These are phyloP conservation scores for Physcomitrellopsis africana DNA, from an alignment of 225 moss, liverwort and hornwort genomes.

Conservation along the genomic window DNA sequence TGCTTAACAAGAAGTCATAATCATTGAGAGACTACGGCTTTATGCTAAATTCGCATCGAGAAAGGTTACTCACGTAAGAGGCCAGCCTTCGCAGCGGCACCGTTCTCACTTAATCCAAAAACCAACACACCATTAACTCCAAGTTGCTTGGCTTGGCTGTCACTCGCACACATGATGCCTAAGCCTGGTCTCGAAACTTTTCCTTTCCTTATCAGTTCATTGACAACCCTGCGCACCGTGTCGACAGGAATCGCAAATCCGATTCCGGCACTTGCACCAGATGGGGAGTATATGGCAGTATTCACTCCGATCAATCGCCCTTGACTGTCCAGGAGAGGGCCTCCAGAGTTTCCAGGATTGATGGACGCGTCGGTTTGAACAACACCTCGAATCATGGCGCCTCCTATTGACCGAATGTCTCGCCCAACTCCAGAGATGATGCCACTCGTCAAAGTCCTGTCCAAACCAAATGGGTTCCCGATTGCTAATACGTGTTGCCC, in stretches of 20 bases:
- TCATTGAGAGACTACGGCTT: not conserved
- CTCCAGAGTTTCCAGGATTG: constrained; percentile 68
- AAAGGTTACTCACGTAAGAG: constrained; percentile 48
- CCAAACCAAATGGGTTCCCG: constrained; percentile 65
- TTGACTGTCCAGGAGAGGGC: constrained; percentile 58
- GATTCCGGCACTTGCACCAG: constrained; percentile 61
- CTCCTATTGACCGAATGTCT: constrained; percentile 64
- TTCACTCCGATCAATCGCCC: constrained; percentile 67
- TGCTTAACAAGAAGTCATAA: not conserved
- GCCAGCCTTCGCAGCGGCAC: constrained; percentile 61
- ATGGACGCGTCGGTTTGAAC: constrained; percentile 71
- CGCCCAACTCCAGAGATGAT: constrained; percentile 70
- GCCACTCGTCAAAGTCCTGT: constrained; percentile 63
- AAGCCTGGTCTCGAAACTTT: constrained; percentile 63
- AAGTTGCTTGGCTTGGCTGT: constrained; percentile 61
- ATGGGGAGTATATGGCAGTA: constrained; percentile 65
- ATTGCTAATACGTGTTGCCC: constrained; percentile 68
- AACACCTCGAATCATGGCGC: constrained; percentile 52
- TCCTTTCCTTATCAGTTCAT: constrained; percentile 58
- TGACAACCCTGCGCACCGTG: constrained; percentile 62
- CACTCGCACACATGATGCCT: constrained; percentile 60
- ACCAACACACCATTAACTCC: constrained; percentile 60
- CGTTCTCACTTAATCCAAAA: constrained; percentile 40
- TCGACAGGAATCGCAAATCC: constrained; percentile 71
- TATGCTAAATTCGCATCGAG: not conserved